Base-by-base conservation (phyloP, 1,284 basidiomycete genomes). In the Austroboletus novae-zelandiae region DNA sequence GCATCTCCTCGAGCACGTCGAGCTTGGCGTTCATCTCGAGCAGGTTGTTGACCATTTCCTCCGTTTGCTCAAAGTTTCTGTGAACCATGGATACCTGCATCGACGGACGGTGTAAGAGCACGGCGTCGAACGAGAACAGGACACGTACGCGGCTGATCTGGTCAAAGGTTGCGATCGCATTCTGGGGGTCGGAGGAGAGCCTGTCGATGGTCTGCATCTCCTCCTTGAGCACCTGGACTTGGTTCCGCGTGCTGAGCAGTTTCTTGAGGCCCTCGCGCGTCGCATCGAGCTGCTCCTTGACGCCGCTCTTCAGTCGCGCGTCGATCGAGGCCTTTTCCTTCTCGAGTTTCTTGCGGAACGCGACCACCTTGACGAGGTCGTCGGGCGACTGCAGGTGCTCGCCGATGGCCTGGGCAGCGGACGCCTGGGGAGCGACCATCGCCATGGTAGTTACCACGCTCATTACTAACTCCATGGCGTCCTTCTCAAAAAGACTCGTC, bases 251-350 rank as follows among this genome's bases (percentile, higher is more conserved):
- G 47, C 83, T 79, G 52, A 96, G 78, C 1, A 99, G 78, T 66
- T 91, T 94, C 53, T 88, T 76, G 50, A 99, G 78, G 1, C 94
- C 96, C 53, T 95, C 90, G 42, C 94, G 76, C 9, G 94, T 98
- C 0, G 92, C 84, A 63, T 95, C 89, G 9, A 99, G 79, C 69
- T 98, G 96, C 55, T 96, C 92, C 67, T 92, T 94, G 52, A 97
- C 94, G 14, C 94, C 94, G 54, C 81, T 88, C 63, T 95, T 91
- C 42, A 99, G 83, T 62, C 96, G 83, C 5, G 91, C 86, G 63
- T 97, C 93, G 56, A 99, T 91, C n/a, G 92, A 90, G 0, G 92
- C 85, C 71, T 97, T 96, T 73, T 99, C 96, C 71, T 96, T 97
- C 71, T 94, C 87, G 27, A 98, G 80, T 68, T 97, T 97, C 77